Evolutionary conservation across 805 yeast genomes (phyloP), one percentile per base, ranked within the genome.

Genomic region (Candida railenensis): DNA sequence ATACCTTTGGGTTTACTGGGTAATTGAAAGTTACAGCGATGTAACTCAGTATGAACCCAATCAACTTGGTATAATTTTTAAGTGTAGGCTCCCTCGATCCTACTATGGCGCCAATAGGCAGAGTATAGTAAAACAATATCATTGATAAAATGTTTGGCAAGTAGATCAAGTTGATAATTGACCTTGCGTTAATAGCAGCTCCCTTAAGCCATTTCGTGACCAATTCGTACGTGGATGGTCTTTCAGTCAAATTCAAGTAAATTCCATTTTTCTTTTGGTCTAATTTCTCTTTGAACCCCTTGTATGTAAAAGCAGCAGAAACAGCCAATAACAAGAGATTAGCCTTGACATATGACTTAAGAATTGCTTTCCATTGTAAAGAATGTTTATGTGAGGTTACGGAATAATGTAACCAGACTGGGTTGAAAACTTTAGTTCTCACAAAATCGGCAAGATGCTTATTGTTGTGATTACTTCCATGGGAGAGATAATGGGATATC

Each of bases 361-460:
- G 22, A 22, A 70, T 48, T 2, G 70, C 66, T 5, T 50, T 15
- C 68, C 69, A 69, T 30, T 65, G 54, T 22, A 72, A 28, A 3
- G n/a, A 9, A 16, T 22, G 33, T 39, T 22, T 28, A 22, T 25
- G 15, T n/a, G 19, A 16, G 18, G 18, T 18, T 16, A 36, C 39
- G 55, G 36, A 28, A 48, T 59, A 71, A 48, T 69, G 67, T 44
- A 59, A 62, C 77, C 77, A 72, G 42, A 72, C 67, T 1, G 77
- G 76, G 45, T 69, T 66, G 47, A 71, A 56, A 3, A 68, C 54
- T 25, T 58, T 48, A 4, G 53, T 43, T 47, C 66, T 71, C 41
- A 71, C 61, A 34, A 56, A 56, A 14, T 60, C 45, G 3, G 73
- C 62, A 19, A 71, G 53, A 56, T 69, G 69, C 22, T 61, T 53